Conservation (phyloP, 768 basidiomycete species). For the Exidia glandulosa region DNA sequence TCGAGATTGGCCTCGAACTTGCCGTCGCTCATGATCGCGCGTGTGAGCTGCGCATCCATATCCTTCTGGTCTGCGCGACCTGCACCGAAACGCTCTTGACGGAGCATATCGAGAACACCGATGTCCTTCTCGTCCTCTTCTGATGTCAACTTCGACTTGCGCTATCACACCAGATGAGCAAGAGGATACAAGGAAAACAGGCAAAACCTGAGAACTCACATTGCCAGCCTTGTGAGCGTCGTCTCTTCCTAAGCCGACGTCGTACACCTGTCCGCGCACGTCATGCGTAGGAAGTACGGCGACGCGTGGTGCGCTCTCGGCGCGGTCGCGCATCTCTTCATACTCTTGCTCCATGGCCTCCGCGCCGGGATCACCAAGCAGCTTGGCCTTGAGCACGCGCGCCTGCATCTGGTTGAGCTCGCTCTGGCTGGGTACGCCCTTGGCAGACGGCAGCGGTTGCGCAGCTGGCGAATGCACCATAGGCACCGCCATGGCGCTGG, state of each 20-base stretch:
- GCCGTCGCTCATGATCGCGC: conserved; percentile 77
- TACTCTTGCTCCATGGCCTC: conserved; percentile 75
- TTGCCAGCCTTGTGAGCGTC: conserved; percentile 55
- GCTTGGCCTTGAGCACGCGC: conserved; percentile 80
- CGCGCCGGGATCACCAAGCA: conserved; percentile 73
- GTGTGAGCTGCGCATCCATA: conserved; percentile 81
- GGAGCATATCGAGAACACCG: conserved; percentile 63
- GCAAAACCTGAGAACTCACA: conserved; percentile 21
- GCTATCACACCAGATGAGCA: conserved; percentile 61
- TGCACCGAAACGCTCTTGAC: conserved; percentile 84
- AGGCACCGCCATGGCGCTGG: not conserved
- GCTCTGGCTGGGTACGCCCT: not conserved
- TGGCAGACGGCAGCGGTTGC: conserved; percentile 20
- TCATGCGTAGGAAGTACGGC: conserved; percentile 87
- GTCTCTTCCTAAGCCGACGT: conserved; percentile 69
- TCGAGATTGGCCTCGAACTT: conserved; percentile 86
- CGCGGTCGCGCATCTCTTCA: conserved; percentile 42
- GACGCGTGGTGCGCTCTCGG: conserved; percentile 45
- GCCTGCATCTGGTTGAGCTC: conserved; percentile 90
- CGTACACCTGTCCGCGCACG: conserved; percentile 74
- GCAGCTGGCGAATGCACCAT: conserved; percentile 1
- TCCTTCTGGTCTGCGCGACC: conserved; percentile 88
- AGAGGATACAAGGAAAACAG: conserved; percentile 3
- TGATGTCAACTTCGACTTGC: conserved; percentile 81
- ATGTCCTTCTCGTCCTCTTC: conserved; percentile 83